Evolutionary conservation across 306 rosid species (phyloP), one percentile per base, ranked within the genome.

Genomic region (Elaeagnus macrophylla): DNA sequence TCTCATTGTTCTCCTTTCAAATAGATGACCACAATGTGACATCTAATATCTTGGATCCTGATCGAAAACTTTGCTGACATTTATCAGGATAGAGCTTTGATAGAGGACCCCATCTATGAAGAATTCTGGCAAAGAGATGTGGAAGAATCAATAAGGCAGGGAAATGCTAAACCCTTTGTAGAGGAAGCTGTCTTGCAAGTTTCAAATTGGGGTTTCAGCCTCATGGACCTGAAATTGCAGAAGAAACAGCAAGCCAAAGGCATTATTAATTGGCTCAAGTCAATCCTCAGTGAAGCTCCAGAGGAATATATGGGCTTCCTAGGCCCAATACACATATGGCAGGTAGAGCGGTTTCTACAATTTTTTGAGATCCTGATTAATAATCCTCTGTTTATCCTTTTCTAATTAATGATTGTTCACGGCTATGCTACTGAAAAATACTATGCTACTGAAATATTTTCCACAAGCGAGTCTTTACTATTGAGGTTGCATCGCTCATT

Each of bases 311-410:
- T 40, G 0, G 97, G 97, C 58, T 91, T 91, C 79, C 82, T 84
- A 55, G 97, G 97, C 61, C 97, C 97, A 62, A 82, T 91, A 71
- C 97, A 91, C 60, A 74, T 86, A 78, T 91, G 97, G 96, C 97
- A 91, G 78, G 97, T 83, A 79, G 89, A 58, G 40, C 19, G 66
- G 45, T 72, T 68, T 56, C 60, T 61, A 43, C 61, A 36, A 10
- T 56, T 17, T 62, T 59, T n/a, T 37, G 8, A 8, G 32, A 3
- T 25, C 32, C 5, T 25, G 32, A 2, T 2, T 25, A 25, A 25
- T 25, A 25, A 25, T 25, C 32, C 32, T 25, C 32, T 25, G 2
- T 20, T 25, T 25, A 25, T 25, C 32, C 0, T 25, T 25, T 25
- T 25, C 32, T 25, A 25, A 25, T 25, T 25, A 25, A 25, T 25